These are phyloP conservation scores for Kuraishia floccosa DNA, from an alignment of 805 yeast genomes.

Conservation along the genomic window DNA sequence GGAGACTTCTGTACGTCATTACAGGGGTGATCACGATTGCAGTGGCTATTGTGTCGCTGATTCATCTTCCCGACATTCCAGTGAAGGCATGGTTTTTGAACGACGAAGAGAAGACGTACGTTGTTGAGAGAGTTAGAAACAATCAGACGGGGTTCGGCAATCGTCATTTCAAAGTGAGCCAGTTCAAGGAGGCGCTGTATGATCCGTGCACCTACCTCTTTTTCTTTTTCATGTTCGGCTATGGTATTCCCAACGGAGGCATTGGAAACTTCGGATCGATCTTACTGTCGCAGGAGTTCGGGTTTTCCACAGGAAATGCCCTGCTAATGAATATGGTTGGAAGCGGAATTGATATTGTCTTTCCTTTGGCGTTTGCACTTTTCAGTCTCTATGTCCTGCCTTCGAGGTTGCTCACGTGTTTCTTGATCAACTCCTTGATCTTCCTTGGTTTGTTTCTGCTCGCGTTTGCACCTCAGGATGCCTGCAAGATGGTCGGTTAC, in stretches of 20 bases:
- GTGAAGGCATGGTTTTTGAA: conserved; percentile 27
- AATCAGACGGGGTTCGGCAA: conserved; percentile 55
- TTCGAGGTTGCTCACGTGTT: conserved; percentile 13
- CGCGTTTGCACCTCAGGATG: conserved; percentile 16
- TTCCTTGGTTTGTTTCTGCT: conserved; percentile 19
- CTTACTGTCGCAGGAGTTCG: conserved; percentile 25
- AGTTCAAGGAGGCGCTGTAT: conserved; percentile 30
- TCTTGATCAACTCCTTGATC: conserved; percentile 10
- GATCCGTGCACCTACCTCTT: conserved; percentile 39
- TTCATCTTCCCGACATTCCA: conserved; percentile 41
- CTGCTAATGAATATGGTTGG: conserved; percentile 25
- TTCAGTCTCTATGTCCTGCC: conserved; percentile 7
- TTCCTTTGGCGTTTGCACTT: conserved; percentile 19
- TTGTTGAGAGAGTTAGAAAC: conserved; percentile 43
- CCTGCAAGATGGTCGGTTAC: conserved; percentile 13
- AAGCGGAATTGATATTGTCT: conserved; percentile 17
- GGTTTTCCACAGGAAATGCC: conserved; percentile 16
- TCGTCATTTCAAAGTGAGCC: conserved; percentile 38
- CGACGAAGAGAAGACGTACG: conserved; percentile 31
- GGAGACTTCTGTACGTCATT: conserved; percentile 50
- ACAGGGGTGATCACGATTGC: conserved; percentile 41
- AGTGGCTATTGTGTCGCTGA: conserved; percentile 32
- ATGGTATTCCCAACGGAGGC: conserved; percentile 49
- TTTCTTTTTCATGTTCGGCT: conserved; percentile 29
- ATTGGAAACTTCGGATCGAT: conserved; percentile 36